Conservation (phyloP, 1,284 basidiomycete species). For the Mycena sp. region DNA sequence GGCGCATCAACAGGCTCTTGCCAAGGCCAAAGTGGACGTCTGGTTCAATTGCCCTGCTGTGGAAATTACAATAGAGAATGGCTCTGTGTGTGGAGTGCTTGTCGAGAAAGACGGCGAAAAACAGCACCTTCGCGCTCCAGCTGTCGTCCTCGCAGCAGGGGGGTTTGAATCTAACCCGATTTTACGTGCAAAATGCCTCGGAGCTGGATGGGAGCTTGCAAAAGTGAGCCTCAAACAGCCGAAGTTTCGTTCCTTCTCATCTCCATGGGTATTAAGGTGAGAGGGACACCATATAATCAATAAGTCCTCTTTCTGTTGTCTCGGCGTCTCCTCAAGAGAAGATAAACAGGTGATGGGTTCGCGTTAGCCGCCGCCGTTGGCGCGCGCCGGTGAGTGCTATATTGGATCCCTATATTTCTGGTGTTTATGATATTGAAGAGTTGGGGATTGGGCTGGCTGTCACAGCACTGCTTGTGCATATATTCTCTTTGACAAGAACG, state of each 20-base stretch:
- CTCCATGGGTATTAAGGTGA: conserved; percentile 52
- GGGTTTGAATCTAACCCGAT: conserved; percentile 69
- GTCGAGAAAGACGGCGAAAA: conserved; percentile 50
- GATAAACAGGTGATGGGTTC: conserved; percentile 63
- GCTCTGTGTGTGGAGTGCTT: conserved; percentile 54
- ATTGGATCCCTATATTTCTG: not conserved
- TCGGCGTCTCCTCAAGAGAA: not conserved
- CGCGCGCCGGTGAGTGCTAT: conserved; percentile 49
- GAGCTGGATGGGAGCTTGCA: conserved; percentile 63
- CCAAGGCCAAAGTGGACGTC: conserved; percentile 57
- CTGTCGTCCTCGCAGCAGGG: conserved; percentile 69
- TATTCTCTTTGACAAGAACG: not conserved
- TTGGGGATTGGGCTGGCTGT: conserved; percentile 70
- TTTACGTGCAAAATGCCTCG: conserved; percentile 62
- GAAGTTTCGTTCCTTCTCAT: not conserved
- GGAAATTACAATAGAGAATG: conserved; percentile 50
- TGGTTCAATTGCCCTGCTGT: conserved; percentile 65
- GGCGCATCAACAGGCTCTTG: conserved; percentile 61
- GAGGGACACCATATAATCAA: conserved; percentile 72
- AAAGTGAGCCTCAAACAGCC: conserved; percentile 50
- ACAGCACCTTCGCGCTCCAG: conserved; percentile 47
- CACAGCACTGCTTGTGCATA: conserved; percentile 58
- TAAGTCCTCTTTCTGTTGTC: conserved; percentile 41
- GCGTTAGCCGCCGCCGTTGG: conserved; percentile 58
- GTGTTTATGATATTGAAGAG: conserved; percentile 6